Evolutionary conservation across 441 rosid species (phyloP).

Genomic region (Metrosideros polymorpha): DNA sequence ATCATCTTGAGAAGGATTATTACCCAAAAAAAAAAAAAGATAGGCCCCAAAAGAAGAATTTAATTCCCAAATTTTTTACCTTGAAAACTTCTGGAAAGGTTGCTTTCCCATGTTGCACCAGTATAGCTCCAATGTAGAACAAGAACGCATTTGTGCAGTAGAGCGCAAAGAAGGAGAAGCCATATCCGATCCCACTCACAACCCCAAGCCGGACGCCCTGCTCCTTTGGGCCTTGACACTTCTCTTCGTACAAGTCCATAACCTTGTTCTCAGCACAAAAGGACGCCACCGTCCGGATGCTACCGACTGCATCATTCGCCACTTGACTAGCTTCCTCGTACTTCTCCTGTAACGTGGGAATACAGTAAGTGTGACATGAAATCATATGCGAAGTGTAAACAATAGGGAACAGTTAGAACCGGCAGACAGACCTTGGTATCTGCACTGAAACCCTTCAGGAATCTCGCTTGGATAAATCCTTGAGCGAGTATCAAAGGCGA

Average conservation of each 20-base stretch:
- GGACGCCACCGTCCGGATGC: constrained; percentile 57
- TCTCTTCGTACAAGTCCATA: constrained; percentile 46
- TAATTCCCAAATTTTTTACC: constrained; percentile 4
- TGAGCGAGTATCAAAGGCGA: constrained; percentile 22
- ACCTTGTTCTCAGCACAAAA: constrained; percentile 62
- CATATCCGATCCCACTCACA: constrained; percentile 46
- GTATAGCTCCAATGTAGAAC: constrained; percentile 46
- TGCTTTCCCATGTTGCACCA: constrained; percentile 41
- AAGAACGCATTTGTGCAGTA: constrained; percentile 39
- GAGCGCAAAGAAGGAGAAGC: constrained; percentile 46
- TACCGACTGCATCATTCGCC: constrained; percentile 47
- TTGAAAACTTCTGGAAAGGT: constrained; percentile 52
- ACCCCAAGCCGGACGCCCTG: constrained; percentile 40
- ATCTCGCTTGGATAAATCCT: constrained; percentile 24
- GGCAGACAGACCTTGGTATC: neutral
- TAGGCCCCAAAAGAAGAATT: neutral
- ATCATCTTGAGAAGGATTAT: neutral
- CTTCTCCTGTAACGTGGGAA: constrained; percentile 18
- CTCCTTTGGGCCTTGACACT: constrained; percentile 45
- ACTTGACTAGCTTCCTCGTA: constrained; percentile 64
- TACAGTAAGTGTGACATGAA: neutral
- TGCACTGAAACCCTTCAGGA: constrained; percentile 6
- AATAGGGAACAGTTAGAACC: neutral
- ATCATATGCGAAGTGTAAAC: neutral
- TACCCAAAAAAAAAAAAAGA: neutral